Evolutionary conservation across 768 basidiomycete species (phyloP).

Genomic region (Podaxis sp.): DNA sequence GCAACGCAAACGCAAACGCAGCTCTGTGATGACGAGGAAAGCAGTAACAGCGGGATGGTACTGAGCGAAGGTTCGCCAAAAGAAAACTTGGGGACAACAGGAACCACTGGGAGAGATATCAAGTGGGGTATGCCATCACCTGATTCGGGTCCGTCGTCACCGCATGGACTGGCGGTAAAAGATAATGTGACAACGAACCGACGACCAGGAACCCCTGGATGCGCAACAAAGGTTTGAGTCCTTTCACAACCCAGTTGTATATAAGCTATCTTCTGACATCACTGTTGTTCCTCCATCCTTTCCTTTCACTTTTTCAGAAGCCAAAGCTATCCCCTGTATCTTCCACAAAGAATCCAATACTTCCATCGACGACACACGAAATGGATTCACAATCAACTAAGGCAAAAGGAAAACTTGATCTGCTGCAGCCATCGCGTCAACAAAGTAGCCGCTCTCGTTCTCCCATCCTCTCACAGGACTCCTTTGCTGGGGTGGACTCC

Average conservation of each 20-base stretch:
- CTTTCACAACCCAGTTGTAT: background rate
- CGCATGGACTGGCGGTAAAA: conserved; percentile 12
- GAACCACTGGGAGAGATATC: conserved; percentile 1
- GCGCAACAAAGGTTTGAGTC: background rate
- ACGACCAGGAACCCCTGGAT: conserved; percentile 18
- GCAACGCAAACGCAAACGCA: conserved; percentile 52
- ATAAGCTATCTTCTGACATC: background rate
- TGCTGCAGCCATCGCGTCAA: conserved; percentile 11
- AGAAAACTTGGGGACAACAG: conserved; percentile 36
- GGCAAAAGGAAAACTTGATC: conserved; percentile 10
- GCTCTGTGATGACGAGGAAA: conserved; percentile 27
- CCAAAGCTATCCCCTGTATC: conserved; percentile 14
- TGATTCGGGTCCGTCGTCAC: conserved; percentile 19
- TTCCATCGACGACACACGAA: background rate
- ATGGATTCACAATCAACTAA: background rate
- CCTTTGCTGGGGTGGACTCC: conserved; percentile 51
- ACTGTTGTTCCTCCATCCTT: background rate
- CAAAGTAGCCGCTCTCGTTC: conserved; percentile 6
- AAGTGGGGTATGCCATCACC: conserved; percentile 14
- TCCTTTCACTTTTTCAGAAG: conserved; percentile 12
- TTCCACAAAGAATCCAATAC: conserved; percentile 12
- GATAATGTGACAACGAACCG: background rate
- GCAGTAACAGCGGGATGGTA: conserved; percentile 12
- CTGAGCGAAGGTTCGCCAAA: conserved; percentile 44
- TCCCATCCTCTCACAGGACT: conserved; percentile 48